Evolutionary conservation across 2,329 filamentous ascomycete genomes (phyloP), one percentile per base, ranked within the genome.

Genomic region (Dactylella cylindrospora): DNA sequence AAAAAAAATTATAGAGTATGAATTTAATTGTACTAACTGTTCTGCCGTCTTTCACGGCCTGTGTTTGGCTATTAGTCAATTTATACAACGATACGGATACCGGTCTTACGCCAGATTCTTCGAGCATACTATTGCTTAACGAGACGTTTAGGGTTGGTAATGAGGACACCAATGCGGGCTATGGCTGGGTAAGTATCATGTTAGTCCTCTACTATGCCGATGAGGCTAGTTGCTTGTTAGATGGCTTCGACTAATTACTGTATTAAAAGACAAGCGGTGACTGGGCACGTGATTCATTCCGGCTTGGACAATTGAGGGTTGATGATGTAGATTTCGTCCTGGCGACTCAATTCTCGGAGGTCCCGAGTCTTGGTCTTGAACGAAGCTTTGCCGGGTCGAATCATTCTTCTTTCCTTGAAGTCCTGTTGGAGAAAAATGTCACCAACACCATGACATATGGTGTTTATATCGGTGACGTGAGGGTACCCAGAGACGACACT

Each of bases 351-450:
- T 57, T 43, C 36, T 49, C 49, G 10, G 25, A 23, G 8, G 50
- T 17, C 6, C 52, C 52, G n/a, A 3, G 10, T 6, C n/a, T 57
- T 4, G 52, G 52, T 4, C 22, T 57, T 2, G 28, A 36, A 7
- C 28, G 12, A 3, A 49, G 43, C 23, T n/a, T n/a, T n/a, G n/a
- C n/a, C n/a, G n/a, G n/a, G n/a, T n/a, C n/a, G n/a, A n/a, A n/a
- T n/a, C n/a, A n/a, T n/a, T n/a, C n/a, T n/a, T n/a, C 52, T 5
- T 57, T 57, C 29, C 44, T 57, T 2, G 52, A 57, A 38, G 52
- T 57, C 1, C 41, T 57, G 43, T 23, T 25, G 15, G 5, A 15
- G 10, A 4, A 50, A 28, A 26, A 28, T 20, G n/a, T 49, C 7
- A 57, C 50, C 31, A 57, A 57, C 35, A 57, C 44, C 5, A 13